Percentiles rank a stretch among this genome's conserved stretches.
These are phyloP conservation scores for Phytophthora pluvialis DNA, from an alignment of 352 stramenopile genomes.

Conservation along the genomic window DNA sequence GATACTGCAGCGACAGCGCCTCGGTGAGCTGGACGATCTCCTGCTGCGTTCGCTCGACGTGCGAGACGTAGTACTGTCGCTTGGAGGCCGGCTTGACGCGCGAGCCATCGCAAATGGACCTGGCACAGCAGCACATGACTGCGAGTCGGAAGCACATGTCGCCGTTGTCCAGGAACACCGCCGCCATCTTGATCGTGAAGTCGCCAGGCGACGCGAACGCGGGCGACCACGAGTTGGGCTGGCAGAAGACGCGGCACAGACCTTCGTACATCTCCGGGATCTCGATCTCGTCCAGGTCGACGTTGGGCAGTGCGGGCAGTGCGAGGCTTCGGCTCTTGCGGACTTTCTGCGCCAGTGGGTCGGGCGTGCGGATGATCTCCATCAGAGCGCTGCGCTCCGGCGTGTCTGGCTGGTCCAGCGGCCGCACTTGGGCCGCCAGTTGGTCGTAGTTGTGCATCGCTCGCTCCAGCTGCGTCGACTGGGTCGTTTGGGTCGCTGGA, in stretches of 20 bases:
- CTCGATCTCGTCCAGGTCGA: constrained; percentile 62
- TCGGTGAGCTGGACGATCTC: constrained; percentile 64
- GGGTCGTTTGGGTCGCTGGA: constrained; percentile 1
- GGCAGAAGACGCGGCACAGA: constrained; percentile 72
- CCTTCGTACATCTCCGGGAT: constrained; percentile 73
- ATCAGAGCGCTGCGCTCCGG: constrained; percentile 13
- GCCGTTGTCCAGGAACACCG: constrained; percentile 45
- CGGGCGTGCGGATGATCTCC: constrained; percentile 31
- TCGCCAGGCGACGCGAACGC: constrained; percentile 77
- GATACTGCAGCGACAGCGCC: constrained; percentile 63
- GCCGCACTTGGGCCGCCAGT: constrained; percentile 26
- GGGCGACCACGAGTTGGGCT: constrained; percentile 70
- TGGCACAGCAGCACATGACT: constrained; percentile 64
- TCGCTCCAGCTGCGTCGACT: constrained; percentile 24
- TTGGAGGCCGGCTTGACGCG: constrained; percentile 46
- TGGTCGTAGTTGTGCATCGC: constrained; percentile 34
- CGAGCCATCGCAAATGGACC: constrained; percentile 54
- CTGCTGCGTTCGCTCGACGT: constrained; percentile 57
- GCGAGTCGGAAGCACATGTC: constrained; percentile 59
- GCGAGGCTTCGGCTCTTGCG: constrained; percentile 27
- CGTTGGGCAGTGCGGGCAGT: constrained; percentile 25
- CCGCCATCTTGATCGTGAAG: constrained; percentile 78
- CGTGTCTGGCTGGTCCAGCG: constrained; percentile 17
- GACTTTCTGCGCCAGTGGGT: constrained; percentile 20
- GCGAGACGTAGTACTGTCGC: constrained; percentile 74